A percentile compares a stretch with the other conserved stretches of the same genome.
These are phyloP conservation scores for Penicillium flavigenum DNA, from an alignment of 495 filamentous ascomycete genomes.

Conservation along the genomic window DNA sequence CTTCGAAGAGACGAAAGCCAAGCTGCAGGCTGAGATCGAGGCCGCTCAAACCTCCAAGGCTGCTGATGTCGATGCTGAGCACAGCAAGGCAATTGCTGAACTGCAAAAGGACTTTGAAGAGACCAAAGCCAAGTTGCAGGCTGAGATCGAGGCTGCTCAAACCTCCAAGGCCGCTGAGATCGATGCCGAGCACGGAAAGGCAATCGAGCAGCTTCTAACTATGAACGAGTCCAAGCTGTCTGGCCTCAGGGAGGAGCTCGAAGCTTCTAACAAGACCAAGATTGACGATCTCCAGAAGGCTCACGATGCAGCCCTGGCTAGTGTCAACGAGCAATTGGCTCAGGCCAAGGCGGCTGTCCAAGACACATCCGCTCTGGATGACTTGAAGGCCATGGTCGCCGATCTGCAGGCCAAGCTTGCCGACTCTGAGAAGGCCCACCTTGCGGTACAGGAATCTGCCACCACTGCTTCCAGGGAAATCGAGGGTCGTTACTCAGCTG, in stretches of 20 bases:
- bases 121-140: constrained; percentile 32
- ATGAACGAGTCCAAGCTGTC: constrained; percentile 45
- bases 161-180: constrained; percentile 30
- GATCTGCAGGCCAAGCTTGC: constrained; percentile 42
- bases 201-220: constrained; percentile 48
- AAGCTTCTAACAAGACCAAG: constrained; percentile 39
- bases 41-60: constrained; percentile 28
- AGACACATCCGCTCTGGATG: constrained; percentile 41
- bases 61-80: constrained; percentile 26
- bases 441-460: constrained; percentile 31
- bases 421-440: constrained; percentile 32
- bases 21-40: constrained; percentile 39
- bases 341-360: constrained; percentile 39
- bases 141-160: constrained; percentile 34
- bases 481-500: constrained; percentile 32
- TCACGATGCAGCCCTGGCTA: constrained; percentile 37
- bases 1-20: constrained; percentile 29
- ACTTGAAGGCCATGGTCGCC: constrained; percentile 36
- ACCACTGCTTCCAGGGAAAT: constrained; percentile 30
- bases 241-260: constrained; percentile 37
- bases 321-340: constrained; percentile 34
- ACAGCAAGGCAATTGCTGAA: constrained; percentile 16
- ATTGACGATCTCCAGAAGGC: constrained; percentile 41
- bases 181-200: constrained; percentile 33
- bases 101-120: constrained; percentile 17